Base-by-base conservation (phyloP, 169 alveolate species). In the Eimeria acervulina region DNA sequence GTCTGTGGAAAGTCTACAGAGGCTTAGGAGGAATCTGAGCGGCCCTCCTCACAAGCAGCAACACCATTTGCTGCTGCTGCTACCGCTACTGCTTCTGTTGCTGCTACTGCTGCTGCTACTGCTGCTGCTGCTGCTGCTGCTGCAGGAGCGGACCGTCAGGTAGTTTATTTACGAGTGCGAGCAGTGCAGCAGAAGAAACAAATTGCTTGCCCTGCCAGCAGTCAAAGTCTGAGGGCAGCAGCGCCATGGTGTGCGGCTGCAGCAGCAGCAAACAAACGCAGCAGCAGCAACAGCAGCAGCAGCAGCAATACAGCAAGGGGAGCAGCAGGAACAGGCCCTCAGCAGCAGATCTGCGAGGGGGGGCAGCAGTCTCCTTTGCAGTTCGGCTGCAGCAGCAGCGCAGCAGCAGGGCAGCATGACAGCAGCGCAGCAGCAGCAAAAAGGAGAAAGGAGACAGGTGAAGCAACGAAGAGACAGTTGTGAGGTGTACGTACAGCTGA, bases 211-310 rank as follows among this genome's bases (percentile, higher is more conserved):
- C 80, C 28, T 28, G 28, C 80, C 80, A 68, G 28, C 28, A 28
- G 19, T 28, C 28, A 36, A 68, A 68, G 80, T 68, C 80, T 13
- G 80, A 21, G n/a, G 80, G 80, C 80, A 68, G 80, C 80, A 68
- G 80, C 80, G 80, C 80, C 80, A 68, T 26, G 80, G 15, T 68
- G 80, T 68, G 38, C n/a, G 80, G 80, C 80, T 68, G 80, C 80
- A n/a, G n/a, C n/a, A n/a, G n/a, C n/a, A n/a, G n/a, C n/a, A n/a
- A n/a, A n/a, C n/a, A n/a, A n/a, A n/a, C n/a, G n/a, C n/a, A n/a
- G n/a, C n/a, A n/a, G n/a, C n/a, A n/a, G n/a, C n/a, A n/a, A n/a
- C n/a, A n/a, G n/a, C n/a, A n/a, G n/a, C n/a, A n/a, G n/a, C n/a
- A n/a, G n/a, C n/a, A n/a, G n/a, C n/a, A n/a, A n/a, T n/a, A n/a